Percentiles rank a stretch among this genome's conserved stretches.
Conservation (phyloP, 2,329 filamentous ascomycete genomes). For the Pestalotiopsis sp. region DNA sequence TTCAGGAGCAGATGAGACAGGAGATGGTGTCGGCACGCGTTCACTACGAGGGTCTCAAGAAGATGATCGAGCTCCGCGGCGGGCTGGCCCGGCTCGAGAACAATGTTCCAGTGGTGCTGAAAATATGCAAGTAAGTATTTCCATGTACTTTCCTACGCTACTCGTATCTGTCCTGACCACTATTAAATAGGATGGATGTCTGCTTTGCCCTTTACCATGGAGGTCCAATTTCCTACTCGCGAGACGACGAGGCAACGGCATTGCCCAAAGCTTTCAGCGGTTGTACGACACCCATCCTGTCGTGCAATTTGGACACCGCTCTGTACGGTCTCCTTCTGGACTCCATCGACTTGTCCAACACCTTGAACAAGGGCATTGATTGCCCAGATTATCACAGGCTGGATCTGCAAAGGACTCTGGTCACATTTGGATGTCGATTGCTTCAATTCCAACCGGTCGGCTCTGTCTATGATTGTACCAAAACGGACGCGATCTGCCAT, state of each 20-base stretch:
- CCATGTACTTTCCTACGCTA: not conserved
- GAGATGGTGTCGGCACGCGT: not conserved
- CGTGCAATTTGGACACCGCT: not conserved
- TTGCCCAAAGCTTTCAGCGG: not conserved
- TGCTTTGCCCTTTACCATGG: not conserved
- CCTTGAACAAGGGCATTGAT: not conserved
- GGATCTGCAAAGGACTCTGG: not conserved
- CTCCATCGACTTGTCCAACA: not conserved
- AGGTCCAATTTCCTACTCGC: not conserved
- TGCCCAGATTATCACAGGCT: not conserved
- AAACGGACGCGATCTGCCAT: not conserved
- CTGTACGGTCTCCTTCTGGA: not conserved
- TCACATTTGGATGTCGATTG: slow-evolving; percentile 1
- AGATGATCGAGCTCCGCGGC: slow-evolving; percentile 5
- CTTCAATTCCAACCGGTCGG: not conserved
- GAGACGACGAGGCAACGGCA: not conserved
- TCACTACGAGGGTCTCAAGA: slow-evolving; percentile 1
- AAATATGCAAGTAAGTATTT: slow-evolving; percentile 3
- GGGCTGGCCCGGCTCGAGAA: not conserved
- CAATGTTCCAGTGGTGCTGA: not conserved
- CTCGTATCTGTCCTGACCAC: not conserved
- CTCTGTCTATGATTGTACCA: not conserved
- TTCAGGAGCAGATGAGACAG: slow-evolving; percentile 5
- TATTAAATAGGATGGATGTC: not conserved
- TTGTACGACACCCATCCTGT: not conserved